Conservation (phyloP, 139 green algal genomes). For the Chlamydomonas sphaeroides region DNA sequence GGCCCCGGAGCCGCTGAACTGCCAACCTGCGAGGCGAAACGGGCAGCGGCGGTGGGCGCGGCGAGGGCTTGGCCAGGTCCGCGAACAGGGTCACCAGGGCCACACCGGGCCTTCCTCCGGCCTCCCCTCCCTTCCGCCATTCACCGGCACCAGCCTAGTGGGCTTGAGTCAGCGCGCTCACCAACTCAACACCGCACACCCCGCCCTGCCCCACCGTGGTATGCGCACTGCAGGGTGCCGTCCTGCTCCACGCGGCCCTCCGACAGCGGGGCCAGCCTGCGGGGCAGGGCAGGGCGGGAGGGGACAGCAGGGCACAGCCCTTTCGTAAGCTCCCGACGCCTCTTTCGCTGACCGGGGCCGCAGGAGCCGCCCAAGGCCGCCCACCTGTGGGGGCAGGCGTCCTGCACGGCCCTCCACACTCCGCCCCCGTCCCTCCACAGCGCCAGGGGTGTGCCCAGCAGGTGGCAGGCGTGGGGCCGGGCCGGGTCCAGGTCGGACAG, state of each 20-base stretch:
- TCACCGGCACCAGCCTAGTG: too few species aligned
- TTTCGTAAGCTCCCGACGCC: neutral
- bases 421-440: conserved; percentile 43
- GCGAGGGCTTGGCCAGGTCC: too few species aligned
- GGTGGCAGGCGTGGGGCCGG: conserved; percentile 32
- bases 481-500: conserved; percentile 49
- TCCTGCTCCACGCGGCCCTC: conserved; percentile 57
- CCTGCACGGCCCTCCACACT: conserved; percentile 42
- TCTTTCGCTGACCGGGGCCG: neutral
- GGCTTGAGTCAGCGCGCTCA: too few species aligned
- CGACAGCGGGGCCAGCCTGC: conserved; percentile 54
- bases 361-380: neutral
- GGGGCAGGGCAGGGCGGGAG: too few species aligned
- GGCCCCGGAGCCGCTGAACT: conserved; percentile 44
- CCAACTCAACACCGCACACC: too few species aligned
- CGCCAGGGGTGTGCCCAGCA: conserved; percentile 49
- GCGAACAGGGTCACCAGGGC: too few species aligned
- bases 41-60: too few species aligned
- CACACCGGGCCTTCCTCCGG: too few species aligned
- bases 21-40: too few species aligned
- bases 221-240: conserved; percentile 56
- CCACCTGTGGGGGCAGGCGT: conserved; percentile 57
- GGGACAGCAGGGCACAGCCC: neutral
- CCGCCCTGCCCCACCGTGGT: conserved; percentile 45
- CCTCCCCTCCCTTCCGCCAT: too few species aligned